Evolutionary conservation across 73 alveolate genomes (phyloP).

Genomic region (Uronychia setigera): DNA sequence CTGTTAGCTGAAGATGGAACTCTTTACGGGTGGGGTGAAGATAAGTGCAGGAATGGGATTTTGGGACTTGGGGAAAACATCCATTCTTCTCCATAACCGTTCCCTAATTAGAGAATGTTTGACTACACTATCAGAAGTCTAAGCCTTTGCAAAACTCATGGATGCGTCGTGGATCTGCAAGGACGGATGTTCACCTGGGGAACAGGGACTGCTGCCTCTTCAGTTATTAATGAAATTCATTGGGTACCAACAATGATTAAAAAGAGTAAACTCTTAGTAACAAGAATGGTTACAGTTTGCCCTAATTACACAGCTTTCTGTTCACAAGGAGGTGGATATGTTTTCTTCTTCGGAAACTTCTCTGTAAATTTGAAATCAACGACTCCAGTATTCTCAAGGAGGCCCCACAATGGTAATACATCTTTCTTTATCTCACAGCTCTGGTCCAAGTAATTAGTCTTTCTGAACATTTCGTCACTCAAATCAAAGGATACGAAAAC

Average conservation of each 20-base stretch:
- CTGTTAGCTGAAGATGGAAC: not conserved
- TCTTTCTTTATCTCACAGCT: not conserved
- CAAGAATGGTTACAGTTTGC: not conserved
- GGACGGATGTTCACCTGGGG: not conserved
- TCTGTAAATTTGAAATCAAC: not conserved
- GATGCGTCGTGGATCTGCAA: not conserved
- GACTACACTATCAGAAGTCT: not conserved
- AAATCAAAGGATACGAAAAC: not conserved
- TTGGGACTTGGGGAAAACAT: not conserved
- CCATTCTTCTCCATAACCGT: not conserved
- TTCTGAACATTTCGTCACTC: not conserved
- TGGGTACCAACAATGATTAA: not conserved
- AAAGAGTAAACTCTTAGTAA: not conserved
- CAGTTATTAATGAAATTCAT: not conserved
- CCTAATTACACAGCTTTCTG: not conserved
- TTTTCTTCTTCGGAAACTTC: not conserved
- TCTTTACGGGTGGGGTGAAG: not conserved
- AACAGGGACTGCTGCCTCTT: not conserved
- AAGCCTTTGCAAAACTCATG: not conserved
- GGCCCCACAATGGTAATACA: not conserved
- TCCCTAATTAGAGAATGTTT: not conserved
- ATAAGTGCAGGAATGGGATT: not conserved
- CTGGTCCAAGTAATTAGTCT: not conserved
- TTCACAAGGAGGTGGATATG: not conserved
- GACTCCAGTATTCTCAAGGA: too few species aligned